phyloP scores from a whole-genome alignment of 768 basidiomycete species.

The Dioszegia hungarica region DNA sequence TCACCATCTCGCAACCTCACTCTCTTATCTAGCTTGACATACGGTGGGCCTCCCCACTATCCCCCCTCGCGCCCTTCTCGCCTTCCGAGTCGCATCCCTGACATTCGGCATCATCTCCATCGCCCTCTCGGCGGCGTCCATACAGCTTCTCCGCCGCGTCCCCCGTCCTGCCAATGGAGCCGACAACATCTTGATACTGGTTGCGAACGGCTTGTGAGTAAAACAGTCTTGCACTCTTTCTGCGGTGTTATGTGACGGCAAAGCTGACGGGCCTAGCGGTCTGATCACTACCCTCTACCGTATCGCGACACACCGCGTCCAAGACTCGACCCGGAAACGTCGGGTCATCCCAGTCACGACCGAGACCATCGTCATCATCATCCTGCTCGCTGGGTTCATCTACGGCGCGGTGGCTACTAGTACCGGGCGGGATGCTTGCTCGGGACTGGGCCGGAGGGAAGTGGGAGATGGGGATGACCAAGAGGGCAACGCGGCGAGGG shows the following conservation, averaged over 20 bases:
- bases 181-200: not conserved
- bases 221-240: not conserved
- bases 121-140: slow-evolving; percentile 1
- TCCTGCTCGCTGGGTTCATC: not conserved
- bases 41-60: not conserved
- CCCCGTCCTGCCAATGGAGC: not conserved
- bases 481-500: not conserved
- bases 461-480: not conserved
- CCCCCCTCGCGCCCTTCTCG: not conserved
- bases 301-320: not conserved
- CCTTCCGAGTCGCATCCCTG: not conserved
- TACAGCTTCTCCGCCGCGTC: not conserved
- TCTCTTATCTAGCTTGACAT: no score
- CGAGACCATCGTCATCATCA: not conserved
- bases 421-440: not conserved
- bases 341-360: not conserved
- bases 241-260: not conserved
- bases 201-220: not conserved
- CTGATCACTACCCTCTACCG: not conserved
- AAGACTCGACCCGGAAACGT: not conserved
- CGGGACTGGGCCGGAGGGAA: no score
- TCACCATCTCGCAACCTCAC: no score
- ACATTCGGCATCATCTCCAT: not conserved
- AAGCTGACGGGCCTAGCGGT: not conserved
- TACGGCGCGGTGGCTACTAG: not conserved